A percentile compares a stretch with the other conserved stretches of the same genome.
Conservation (phyloP, 2,329 filamentous ascomycete species). For the Dothideomycetes sp. region DNA sequence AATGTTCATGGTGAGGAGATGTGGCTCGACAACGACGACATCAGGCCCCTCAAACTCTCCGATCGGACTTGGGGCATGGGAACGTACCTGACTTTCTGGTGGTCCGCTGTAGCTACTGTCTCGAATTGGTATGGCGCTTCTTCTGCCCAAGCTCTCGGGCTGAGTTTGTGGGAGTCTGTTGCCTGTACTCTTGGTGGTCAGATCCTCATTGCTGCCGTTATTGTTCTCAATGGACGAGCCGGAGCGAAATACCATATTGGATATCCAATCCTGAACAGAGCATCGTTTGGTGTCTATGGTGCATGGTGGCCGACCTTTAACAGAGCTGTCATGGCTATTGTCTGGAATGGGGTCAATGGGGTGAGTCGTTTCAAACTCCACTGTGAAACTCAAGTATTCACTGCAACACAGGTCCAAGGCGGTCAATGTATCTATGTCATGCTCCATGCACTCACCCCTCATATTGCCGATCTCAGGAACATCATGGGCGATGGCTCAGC, state of each 20-base stretch:
- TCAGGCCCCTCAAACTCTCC: slow-evolving; percentile 2
- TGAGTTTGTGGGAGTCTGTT: slow-evolving; percentile 36
- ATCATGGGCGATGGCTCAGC: slow-evolving; percentile 4
- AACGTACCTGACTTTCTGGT: slow-evolving; percentile 4
- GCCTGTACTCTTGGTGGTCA: slow-evolving; percentile 29
- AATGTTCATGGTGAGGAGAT: slow-evolving; percentile 1
- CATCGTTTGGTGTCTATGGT: slow-evolving; percentile 34
- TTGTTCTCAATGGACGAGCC: slow-evolving; percentile 32
- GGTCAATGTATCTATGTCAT: slow-evolving; percentile 5
- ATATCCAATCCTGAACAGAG: slow-evolving; percentile 31
- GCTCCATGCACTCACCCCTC: slow-evolving; percentile 1
- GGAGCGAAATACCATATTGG: slow-evolving; percentile 34
- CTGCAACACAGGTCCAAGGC: neutral
- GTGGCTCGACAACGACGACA: slow-evolving; percentile 5
- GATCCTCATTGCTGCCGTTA: slow-evolving; percentile 28
- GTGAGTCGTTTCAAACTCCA: neutral
- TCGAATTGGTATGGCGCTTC: slow-evolving; percentile 4
- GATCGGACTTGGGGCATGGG: slow-evolving; percentile 1
- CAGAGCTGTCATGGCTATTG: slow-evolving; percentile 34
- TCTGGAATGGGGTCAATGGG: slow-evolving; percentile 27
- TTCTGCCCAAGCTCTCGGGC: slow-evolving; percentile 15
- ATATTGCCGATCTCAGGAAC: slow-evolving; percentile 2
- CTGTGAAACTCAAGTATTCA: too few relatives aligned
- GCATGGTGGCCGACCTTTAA: slow-evolving; percentile 35
- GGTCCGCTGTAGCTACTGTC: slow-evolving; percentile 1